phyloP scores from a whole-genome alignment of 2,329 filamentous ascomycete genomes.

The Colletotrichum tamarilloi region DNA sequence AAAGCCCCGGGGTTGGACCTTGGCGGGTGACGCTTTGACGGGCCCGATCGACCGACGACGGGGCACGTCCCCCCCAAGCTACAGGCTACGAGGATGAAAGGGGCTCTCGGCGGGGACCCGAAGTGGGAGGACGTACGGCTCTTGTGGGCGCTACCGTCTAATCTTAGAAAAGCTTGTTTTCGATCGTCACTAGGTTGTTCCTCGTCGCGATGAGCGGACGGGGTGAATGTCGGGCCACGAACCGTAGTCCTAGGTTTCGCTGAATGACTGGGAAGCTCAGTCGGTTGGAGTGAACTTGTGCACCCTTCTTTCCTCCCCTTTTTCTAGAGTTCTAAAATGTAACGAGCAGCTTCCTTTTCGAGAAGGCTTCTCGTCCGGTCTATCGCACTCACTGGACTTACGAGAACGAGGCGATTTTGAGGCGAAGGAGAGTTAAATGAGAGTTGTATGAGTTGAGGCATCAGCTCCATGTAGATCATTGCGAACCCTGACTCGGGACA shows the following conservation, averaged over 20 bases:
- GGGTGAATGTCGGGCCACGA: not conserved
- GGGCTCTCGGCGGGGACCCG: not conserved
- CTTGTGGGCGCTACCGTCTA: slow-evolving; percentile 4
- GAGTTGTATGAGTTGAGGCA: not conserved
- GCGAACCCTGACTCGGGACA: not conserved
- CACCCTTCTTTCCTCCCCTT: not conserved
- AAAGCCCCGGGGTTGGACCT: not conserved
- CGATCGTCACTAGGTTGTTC: not conserved
- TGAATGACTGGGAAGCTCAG: not conserved
- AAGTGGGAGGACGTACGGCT: not conserved
- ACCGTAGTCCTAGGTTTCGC: not conserved
- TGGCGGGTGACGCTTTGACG: slow-evolving; percentile 15
- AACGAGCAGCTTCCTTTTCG: not conserved
- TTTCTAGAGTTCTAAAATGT: not conserved
- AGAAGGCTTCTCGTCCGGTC: not conserved
- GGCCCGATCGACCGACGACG: not conserved
- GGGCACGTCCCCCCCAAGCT: not conserved
- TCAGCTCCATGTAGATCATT: not conserved
- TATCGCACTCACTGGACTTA: not conserved
- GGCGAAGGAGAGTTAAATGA: not conserved
- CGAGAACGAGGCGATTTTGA: not conserved
- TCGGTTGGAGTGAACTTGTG: not conserved
- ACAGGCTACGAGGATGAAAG: not conserved
- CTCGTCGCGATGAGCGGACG: not conserved
- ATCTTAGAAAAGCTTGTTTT: not conserved